Evolutionary conservation across 495 filamentous ascomycete genomes (phyloP).

Genomic region (Tricharina praecox): DNA sequence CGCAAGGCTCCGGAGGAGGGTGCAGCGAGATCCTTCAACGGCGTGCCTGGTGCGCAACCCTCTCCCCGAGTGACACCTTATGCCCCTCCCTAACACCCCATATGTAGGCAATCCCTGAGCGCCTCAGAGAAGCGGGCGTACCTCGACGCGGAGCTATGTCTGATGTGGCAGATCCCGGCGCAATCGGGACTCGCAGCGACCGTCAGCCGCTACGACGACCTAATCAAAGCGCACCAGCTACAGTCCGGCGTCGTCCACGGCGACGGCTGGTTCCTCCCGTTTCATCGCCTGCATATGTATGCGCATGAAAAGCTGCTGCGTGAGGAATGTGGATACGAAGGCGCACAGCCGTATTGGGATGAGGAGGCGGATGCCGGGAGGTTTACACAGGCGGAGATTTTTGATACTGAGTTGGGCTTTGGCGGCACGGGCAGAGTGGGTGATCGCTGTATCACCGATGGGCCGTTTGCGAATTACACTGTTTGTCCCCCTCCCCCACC

Average conservation of each 20-base stretch:
- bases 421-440: constrained; percentile 26
- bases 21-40: too few relatives aligned
- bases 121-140: constrained; percentile 29
- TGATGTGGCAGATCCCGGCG: constrained; percentile 28
- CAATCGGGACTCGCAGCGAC: constrained; percentile 25
- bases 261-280: constrained; percentile 2
- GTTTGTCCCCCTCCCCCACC: too few relatives aligned
- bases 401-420: constrained; percentile 29
- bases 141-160: constrained; percentile 32
- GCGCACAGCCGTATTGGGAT: constrained; percentile 34
- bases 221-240: constrained; percentile 5
- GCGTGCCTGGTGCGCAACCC: too few relatives aligned
- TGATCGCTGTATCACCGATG: constrained; percentile 28
- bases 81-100: too few relatives aligned
- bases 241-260: constrained; percentile 2
- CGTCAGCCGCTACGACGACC: constrained; percentile 13
- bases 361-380: constrained; percentile 30
- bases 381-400: constrained; percentile 25
- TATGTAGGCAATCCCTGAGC: constrained; percentile 21
- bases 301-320: constrained; percentile 26
- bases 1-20: too few relatives aligned
- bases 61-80: too few relatives aligned
- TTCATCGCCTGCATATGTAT: constrained; percentile 16
- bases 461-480: constrained; percentile 29
- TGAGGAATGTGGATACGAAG: constrained; percentile 28